Base-by-base conservation (phyloP, 176 grass and related monocot genomes). In the Aegilops bicornis region DNA sequence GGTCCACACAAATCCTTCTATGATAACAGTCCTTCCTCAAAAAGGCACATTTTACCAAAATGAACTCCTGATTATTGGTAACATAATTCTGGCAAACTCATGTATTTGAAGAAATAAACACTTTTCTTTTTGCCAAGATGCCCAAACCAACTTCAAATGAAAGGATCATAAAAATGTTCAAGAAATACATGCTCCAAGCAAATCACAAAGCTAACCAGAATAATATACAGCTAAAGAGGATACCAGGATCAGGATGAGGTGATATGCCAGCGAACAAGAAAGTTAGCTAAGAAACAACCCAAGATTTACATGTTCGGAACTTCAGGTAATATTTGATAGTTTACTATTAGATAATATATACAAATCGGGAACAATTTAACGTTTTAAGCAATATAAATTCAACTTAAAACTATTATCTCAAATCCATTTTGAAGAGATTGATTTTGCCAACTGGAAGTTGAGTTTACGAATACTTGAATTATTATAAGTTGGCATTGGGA, bases 41-140 rank as follows among this genome's bases (percentile, higher is more conserved):
- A 69, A 69, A 7, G n/a, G 56, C 35, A 17, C 31, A 82, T 5
- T 74, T 74, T 76, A 87, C 45, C 32, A 35, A 54, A 83, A 88
- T 42, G 67, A 77, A 77, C 12, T 33, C 45, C 66, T 23, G 30
- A 77, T 23, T n/a, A 82, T 68, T 7, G 48, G 14, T 62, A 69
- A 69, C 4, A 69, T 31, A 60, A 3, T 78, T 56, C 83, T 56
- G 27, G 61, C 45, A 69, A 83, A 73, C 14, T 73, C n/a, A 74
- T 73, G 36, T 45, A 62, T 74, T 58, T 3, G 35, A 76, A 77
- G 60, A 64, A 9, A 29, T 5, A 36, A 39, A 77, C 13, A 64
- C 32, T 66, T 85, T 36, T 45, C 65, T 77, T 5, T 68, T 50
- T 76, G 45, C 22, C 17, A 48, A 64, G 73, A 85, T 76, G 60